Evolutionary conservation across 192 early-diverging fungal species (phyloP).

Genomic region (Obelidium mucronatum): DNA sequence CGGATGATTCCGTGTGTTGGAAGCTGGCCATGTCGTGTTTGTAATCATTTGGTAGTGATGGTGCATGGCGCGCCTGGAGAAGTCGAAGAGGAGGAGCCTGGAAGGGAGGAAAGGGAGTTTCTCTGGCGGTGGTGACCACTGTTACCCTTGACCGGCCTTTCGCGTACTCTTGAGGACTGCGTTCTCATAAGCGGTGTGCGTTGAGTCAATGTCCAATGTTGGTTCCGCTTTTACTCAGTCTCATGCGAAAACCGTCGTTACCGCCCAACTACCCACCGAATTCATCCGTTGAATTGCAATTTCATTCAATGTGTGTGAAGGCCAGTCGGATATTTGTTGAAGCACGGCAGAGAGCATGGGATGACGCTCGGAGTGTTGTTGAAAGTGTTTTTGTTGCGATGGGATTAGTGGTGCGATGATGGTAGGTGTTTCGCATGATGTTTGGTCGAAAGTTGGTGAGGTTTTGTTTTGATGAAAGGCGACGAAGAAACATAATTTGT

Average conservation of each 20-base stretch:
- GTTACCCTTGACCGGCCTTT: too few relatives aligned
- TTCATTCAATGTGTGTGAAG: slow-evolving; percentile 8
- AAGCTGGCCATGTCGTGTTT: slow-evolving; percentile 18
- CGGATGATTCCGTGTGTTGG: slow-evolving; percentile 2
- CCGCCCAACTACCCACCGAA: too few relatives aligned
- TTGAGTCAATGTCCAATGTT: background rate
- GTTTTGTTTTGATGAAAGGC: slow-evolving; percentile 26
- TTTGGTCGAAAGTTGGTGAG: slow-evolving; percentile 11
- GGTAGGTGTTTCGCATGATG: slow-evolving; percentile 3
- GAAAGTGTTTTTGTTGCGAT: slow-evolving; percentile 17
- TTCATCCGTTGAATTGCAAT: background rate
- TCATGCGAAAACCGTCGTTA: too few relatives aligned
- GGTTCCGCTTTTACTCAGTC: slow-evolving; percentile 16
- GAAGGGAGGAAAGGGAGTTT: too few relatives aligned
- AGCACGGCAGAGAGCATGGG: background rate
- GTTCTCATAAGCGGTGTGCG: too few relatives aligned
- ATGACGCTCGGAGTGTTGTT: slow-evolving; percentile 21
- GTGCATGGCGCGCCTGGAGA: too few relatives aligned
- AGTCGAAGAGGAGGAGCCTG: too few relatives aligned
- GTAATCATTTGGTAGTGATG: background rate
- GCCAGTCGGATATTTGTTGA: slow-evolving; percentile 12
- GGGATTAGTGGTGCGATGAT: background rate
- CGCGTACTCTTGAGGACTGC: too few relatives aligned
- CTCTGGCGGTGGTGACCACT: too few relatives aligned
- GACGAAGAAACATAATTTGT: too few relatives aligned